These are phyloP conservation scores for Pilasporangium apinafurcum DNA, from an alignment of 352 stramenopile species.

Conservation along the genomic window DNA sequence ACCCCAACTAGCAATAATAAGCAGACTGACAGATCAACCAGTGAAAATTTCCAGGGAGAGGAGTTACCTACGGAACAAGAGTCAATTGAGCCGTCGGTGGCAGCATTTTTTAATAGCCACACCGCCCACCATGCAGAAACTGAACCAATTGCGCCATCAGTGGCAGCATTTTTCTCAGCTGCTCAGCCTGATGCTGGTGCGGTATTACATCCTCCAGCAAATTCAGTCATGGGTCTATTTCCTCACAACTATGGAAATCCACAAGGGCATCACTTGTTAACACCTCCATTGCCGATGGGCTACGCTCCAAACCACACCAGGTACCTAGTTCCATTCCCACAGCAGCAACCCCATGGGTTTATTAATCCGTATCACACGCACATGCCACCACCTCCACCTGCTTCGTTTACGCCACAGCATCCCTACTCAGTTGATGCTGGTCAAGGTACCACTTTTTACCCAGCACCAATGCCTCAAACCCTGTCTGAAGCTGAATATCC, in stretches of 20 bases:
- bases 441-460: not conserved
- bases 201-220: slow-evolving; percentile 1
- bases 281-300: not conserved
- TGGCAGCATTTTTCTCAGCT: slow-evolving; percentile 13
- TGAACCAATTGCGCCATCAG: slow-evolving; percentile 5
- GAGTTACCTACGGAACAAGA: not conserved
- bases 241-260: slow-evolving; percentile 35
- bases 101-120: too few relatives aligned
- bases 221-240: slow-evolving; percentile 36
- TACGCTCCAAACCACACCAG: slow-evolving; percentile 3
- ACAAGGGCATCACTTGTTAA: not conserved
- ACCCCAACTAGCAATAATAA: not conserved
- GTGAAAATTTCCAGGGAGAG: too few relatives aligned
- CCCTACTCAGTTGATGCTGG: slow-evolving; percentile 1
- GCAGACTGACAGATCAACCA: not conserved
- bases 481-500: slow-evolving; percentile 17
- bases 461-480: not conserved
- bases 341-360: slow-evolving; percentile 13
- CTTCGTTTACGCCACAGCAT: slow-evolving; percentile 16
- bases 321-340: slow-evolving; percentile 9
- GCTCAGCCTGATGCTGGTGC: slow-evolving; percentile 1
- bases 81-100: not conserved
- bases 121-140: too few relatives aligned
- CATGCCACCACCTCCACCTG: not conserved
- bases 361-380: slow-evolving; percentile 12